Evolutionary conservation across 179 eudicot genomes (phyloP), one percentile per base, ranked within the genome.

Genomic region (Monotropa hypopitys): DNA sequence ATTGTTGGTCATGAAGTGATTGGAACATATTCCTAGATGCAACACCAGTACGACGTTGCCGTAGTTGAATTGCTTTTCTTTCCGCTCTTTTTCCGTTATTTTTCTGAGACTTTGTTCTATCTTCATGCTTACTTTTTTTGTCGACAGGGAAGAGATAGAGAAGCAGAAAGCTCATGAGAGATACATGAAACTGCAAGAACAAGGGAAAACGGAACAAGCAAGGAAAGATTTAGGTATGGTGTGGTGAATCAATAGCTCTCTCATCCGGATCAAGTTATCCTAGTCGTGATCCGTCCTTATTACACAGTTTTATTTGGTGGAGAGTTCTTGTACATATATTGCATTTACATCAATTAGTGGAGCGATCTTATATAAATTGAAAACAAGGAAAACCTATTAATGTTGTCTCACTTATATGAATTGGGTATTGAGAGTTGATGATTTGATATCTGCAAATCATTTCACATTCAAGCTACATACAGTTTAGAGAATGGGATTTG

Each of bases 141-240:
- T 70, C 78, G 67, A 20, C 83, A 92, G 97, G 81, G 97, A 92
- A 83, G 97, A 90, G 80, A 77, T 92, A 68, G 97, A 92, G 77
- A 90, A 84, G 73, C 97, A 92, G 81, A 84, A 84, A 77, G 89
- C 95, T 77, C 95, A 88, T 81, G 97, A 92, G 81, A 89, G 93
- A 77, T 92, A 89, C 77, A 92, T 92, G 97, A 89, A 77, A 85
- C 79, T 92, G 78, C 97, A 92, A 82, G 97, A 92, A 75, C 95
- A 90, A 82, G 95, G 97, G 73, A 92, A 90, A 84, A 89, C 97
- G 1, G 97, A 92, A 32, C 96, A 92, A 83, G 92, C 97, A 76
- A 92, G 40, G 87, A 91, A 91, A 82, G 97, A 91, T 78, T 82
- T 91, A 74, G 97, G 97, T 91, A 77, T 81, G 84, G 30, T 57